phyloP scores from a whole-genome alignment of 2,329 filamentous ascomycete genomes.

The Calonectria multiphialidica region DNA sequence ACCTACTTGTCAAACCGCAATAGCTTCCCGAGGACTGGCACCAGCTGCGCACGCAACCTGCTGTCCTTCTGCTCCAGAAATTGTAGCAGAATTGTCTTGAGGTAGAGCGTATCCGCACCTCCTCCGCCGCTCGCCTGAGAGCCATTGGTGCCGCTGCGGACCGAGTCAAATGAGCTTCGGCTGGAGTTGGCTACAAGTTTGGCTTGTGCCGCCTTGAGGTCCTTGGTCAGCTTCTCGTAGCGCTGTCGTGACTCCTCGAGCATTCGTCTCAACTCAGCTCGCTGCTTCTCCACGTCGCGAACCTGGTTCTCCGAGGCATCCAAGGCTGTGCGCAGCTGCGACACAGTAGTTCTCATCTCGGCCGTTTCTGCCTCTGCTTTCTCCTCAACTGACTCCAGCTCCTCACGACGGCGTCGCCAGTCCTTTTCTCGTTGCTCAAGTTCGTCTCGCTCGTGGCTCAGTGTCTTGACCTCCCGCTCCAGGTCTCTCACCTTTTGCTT shows the following conservation, averaged over 20 bases:
- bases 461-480: slow-evolving; percentile 79
- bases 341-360: slow-evolving; percentile 82
- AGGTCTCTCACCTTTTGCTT: slow-evolving; percentile 83
- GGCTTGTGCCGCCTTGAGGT: slow-evolving; percentile 65
- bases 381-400: slow-evolving; percentile 78
- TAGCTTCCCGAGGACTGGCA: slow-evolving; percentile 82
- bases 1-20: slow-evolving; percentile 82
- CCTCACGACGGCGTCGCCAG: slow-evolving; percentile 79
- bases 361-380: slow-evolving; percentile 78
- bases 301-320: slow-evolving; percentile 90
- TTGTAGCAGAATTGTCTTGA: slow-evolving; percentile 85
- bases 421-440: slow-evolving; percentile 80
- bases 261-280: slow-evolving; percentile 77
- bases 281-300: slow-evolving; percentile 86
- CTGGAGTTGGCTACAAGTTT: slow-evolving; percentile 61
- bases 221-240: slow-evolving; percentile 84
- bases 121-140: slow-evolving; percentile 40
- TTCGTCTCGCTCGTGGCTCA: slow-evolving; percentile 82
- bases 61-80: slow-evolving; percentile 86
- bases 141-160: slow-evolving; percentile 49
- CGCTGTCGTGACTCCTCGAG: slow-evolving; percentile 83
- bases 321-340: slow-evolving; percentile 81
- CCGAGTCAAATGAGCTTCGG: slow-evolving; percentile 55
- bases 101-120: slow-evolving; percentile 69
- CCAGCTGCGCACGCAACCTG: slow-evolving; percentile 79